Conservation (phyloP, 2,329 filamentous ascomycete species). For the Hymenoscyphus albidus region DNA sequence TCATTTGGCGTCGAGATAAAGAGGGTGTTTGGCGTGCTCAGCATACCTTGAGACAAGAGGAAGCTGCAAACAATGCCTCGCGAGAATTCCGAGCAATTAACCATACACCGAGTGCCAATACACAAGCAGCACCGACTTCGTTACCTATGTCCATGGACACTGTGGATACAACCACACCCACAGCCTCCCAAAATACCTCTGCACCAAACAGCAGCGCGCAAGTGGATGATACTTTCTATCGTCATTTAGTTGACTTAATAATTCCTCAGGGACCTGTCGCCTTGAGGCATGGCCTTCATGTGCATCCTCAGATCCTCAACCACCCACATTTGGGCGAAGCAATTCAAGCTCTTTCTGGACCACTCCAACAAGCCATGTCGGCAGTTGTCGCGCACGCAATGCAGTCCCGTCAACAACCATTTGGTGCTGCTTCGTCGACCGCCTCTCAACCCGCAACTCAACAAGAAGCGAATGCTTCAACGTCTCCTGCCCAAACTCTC, state of each 20-base stretch:
- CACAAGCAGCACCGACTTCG: constrained; percentile 6
- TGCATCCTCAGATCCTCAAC: constrained; percentile 27
- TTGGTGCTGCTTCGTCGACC: neutral
- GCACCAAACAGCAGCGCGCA: constrained; percentile 25
- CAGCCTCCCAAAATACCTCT: neutral
- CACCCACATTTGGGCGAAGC: constrained; percentile 18
- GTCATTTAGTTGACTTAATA: constrained; percentile 49
- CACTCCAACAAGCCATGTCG: constrained; percentile 20
- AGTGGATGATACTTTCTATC: constrained; percentile 41
- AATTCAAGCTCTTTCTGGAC: constrained; percentile 18
- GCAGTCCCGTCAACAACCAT: constrained; percentile 12
- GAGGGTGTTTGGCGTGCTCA: constrained; percentile 81
- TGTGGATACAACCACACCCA: neutral
- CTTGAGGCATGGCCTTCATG: constrained; percentile 32
- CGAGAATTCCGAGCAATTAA: constrained; percentile 12
- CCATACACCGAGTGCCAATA: neutral
- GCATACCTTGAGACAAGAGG: constrained; percentile 71
- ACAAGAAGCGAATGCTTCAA: neutral
- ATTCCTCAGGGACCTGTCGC: constrained; percentile 48
- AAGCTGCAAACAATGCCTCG: constrained; percentile 53
- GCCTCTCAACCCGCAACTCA: neutral
- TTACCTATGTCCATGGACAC: neutral
- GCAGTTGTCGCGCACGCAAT: constrained; percentile 17
- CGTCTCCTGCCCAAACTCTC: neutral
- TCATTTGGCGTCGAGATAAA: constrained; percentile 86